phyloP scores from a whole-genome alignment of 192 early-diverging fungal genomes.

The Coemansia sp. region DNA sequence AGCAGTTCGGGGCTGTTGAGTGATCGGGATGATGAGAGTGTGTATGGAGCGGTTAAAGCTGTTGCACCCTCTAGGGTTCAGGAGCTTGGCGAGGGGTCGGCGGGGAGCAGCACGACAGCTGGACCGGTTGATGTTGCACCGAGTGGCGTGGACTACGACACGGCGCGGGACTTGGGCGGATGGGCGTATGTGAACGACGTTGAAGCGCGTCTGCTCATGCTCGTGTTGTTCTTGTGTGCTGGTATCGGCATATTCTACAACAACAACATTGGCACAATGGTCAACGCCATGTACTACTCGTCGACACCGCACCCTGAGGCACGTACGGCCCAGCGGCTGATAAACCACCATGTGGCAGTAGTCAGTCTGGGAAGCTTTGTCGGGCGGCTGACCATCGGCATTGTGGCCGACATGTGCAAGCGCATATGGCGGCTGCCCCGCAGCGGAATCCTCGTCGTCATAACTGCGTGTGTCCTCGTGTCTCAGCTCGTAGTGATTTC shows the following conservation, averaged over 20 bases:
- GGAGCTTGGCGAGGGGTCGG: background rate
- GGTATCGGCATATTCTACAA: slow-evolving; percentile 57
- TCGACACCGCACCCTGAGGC: slow-evolving; percentile 26
- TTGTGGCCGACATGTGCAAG: slow-evolving; percentile 45
- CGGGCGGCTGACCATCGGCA: slow-evolving; percentile 45
- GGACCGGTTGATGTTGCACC: background rate
- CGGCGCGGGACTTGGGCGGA: slow-evolving; percentile 51
- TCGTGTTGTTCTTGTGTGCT: slow-evolving; percentile 52
- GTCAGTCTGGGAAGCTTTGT: slow-evolving; percentile 52
- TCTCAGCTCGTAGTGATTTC: slow-evolving; percentile 43
- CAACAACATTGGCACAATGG: slow-evolving; percentile 56
- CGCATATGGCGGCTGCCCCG: slow-evolving; percentile 44
- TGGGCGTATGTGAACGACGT: slow-evolving; percentile 43
- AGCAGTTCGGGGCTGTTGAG: slow-evolving; percentile 26
- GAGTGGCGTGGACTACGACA: slow-evolving; percentile 47
- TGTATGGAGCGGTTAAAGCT: slow-evolving; percentile 2
- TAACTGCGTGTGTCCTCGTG: slow-evolving; percentile 26
- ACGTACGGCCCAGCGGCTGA: slow-evolving; percentile 48
- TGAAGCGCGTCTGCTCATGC: slow-evolving; percentile 48
- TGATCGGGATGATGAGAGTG: slow-evolving; percentile 30
- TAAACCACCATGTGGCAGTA: slow-evolving; percentile 51
- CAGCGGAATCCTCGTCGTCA: slow-evolving; percentile 40
- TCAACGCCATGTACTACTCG: slow-evolving; percentile 53
- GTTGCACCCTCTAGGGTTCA: background rate
- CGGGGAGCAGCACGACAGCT: background rate